A percentile compares a stretch with the other conserved stretches of the same genome.
These are phyloP conservation scores for Ganoderma sp. DNA, from an alignment of 1,284 basidiomycete genomes.

Conservation along the genomic window DNA sequence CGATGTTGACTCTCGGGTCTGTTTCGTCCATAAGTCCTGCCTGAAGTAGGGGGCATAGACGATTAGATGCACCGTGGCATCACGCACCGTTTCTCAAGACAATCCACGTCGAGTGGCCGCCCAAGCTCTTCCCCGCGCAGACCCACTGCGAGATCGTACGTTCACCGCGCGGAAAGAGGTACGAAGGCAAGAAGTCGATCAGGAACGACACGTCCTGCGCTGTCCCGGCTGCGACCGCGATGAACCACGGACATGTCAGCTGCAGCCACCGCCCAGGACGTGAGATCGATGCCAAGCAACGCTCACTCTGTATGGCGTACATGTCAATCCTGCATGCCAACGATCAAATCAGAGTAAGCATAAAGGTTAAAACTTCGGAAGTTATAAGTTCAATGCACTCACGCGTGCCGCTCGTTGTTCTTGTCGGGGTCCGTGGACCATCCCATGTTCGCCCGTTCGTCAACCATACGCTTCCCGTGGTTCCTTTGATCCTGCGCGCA, in stretches of 20 bases:
- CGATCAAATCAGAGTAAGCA: constrained; percentile 18
- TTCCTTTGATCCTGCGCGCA: constrained; percentile 75
- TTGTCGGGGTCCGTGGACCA: constrained; percentile 55
- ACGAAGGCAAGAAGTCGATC: constrained; percentile 80
- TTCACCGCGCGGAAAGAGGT: constrained; percentile 78
- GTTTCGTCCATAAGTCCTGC: not conserved
- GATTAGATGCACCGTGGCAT: not conserved
- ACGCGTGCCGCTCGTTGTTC: constrained; percentile 72
- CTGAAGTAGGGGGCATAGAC: not conserved
- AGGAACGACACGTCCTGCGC: constrained; percentile 80
- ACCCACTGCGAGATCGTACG: constrained; percentile 71
- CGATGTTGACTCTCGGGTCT: constrained; percentile 73
- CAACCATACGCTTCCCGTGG: constrained; percentile 67
- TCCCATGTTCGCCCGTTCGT: constrained; percentile 57
- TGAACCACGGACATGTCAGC: constrained; percentile 13
- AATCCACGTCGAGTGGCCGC: constrained; percentile 82
- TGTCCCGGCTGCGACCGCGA: constrained; percentile 60
- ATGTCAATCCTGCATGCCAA: constrained; percentile 65
- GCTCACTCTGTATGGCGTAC: constrained; percentile 71
- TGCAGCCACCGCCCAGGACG: not conserved
- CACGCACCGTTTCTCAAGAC: constrained; percentile 62
- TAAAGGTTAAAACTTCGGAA: not conserved
- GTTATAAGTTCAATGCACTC: constrained; percentile 38
- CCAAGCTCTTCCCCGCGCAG: constrained; percentile 74
- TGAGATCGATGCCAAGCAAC: not conserved